A percentile compares a stretch with the other conserved stretches of the same genome.
Evolutionary conservation across 78 protist genomes (phyloP).

Genomic region (Guillardia theta): DNA sequence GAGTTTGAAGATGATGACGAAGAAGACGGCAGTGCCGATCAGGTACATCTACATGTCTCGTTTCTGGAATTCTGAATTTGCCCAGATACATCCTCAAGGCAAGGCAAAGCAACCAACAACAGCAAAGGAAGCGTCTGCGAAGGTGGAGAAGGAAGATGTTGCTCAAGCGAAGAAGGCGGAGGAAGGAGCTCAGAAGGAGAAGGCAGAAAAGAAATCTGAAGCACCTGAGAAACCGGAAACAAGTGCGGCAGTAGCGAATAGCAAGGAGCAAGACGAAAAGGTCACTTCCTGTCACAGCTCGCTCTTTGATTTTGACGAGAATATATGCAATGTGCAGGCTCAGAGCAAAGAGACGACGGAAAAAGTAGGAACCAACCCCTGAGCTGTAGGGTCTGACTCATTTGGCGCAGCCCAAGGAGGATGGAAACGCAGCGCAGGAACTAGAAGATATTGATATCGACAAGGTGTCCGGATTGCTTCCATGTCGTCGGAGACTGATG

Average conservation of each 20-base stretch:
- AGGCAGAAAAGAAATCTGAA: not conserved
- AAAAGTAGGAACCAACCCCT: not conserved
- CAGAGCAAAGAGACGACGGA: not conserved
- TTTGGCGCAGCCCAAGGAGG: not conserved
- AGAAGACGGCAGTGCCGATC: not conserved
- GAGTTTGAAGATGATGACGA: not conserved
- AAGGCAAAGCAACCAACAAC: no score
- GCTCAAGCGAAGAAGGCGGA: no score
- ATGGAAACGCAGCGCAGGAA: no score
- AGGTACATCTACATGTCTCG: no score
- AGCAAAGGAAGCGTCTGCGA: no score
- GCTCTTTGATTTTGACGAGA: not conserved
- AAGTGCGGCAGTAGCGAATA: not conserved
- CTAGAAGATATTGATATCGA: no score
- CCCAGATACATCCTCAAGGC: no score
- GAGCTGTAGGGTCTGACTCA: not conserved
- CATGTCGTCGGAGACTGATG: no score
- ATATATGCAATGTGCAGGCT: not conserved
- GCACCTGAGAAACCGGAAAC: not conserved
- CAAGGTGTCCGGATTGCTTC: no score
- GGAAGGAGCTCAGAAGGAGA: no score
- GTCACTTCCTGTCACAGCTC: not conserved
- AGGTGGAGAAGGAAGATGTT: no score
- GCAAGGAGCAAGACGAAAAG: not conserved
- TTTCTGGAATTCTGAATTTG: no score